Conservation (phyloP, 2,329 filamentous ascomycete genomes). For the Chaetomiaceae sp. region DNA sequence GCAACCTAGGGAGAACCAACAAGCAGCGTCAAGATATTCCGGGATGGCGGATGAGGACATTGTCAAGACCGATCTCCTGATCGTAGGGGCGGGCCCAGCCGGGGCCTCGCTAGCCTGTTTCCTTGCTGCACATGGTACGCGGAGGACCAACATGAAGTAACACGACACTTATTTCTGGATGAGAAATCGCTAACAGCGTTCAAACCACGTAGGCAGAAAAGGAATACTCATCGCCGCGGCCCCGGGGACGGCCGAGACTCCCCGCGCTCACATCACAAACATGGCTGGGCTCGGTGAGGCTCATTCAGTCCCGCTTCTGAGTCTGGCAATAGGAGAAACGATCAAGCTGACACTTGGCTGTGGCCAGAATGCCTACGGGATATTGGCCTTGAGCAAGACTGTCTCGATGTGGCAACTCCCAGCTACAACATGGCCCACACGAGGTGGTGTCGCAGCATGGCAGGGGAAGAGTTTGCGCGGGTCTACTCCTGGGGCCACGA, state of each 20-base stretch:
- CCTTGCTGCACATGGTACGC: slow-evolving; percentile 43
- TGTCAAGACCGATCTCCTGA: slow-evolving; percentile 43
- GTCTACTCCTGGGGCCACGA: slow-evolving; percentile 46
- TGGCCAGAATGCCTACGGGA: slow-evolving; percentile 47
- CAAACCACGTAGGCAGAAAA: slow-evolving; percentile 36
- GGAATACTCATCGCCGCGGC: slow-evolving; percentile 51
- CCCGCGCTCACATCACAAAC: slow-evolving; percentile 58
- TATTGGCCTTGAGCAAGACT: slow-evolving; percentile 44
- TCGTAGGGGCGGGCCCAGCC: slow-evolving; percentile 50
- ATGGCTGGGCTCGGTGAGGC: slow-evolving; percentile 45
- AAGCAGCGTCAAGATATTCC: no score
- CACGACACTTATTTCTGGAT: neutral
- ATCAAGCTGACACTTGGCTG: neutral
- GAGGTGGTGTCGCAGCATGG: slow-evolving; percentile 50
- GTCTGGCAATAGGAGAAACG: no score
- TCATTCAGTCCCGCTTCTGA: no score
- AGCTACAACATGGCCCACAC: slow-evolving; percentile 45
- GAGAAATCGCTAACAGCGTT: neutral
- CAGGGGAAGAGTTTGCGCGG: slow-evolving; percentile 48
- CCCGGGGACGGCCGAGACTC: slow-evolving; percentile 50
- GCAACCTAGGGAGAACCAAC: no score
- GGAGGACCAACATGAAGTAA: no score
- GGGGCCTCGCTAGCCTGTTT: slow-evolving; percentile 53
- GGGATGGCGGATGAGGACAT: slow-evolving; percentile 10
- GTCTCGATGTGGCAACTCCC: slow-evolving; percentile 34